phyloP scores from a whole-genome alignment of 163 green algal species.

The Coccomyxa subellipsoidea region DNA sequence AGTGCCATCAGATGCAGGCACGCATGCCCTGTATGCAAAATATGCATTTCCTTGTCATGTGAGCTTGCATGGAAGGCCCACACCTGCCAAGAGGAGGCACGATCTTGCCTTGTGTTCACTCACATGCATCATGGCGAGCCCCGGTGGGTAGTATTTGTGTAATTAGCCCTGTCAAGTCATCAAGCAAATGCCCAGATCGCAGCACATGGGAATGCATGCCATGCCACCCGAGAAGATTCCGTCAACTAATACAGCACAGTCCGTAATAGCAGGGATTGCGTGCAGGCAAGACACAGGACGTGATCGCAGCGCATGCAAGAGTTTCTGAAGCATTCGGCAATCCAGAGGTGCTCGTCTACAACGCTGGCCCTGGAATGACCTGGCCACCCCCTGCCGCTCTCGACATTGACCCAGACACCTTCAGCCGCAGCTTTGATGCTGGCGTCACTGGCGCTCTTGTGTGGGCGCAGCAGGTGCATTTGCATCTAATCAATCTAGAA shows the following conservation, averaged over 20 bases:
- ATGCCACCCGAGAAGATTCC: too few species aligned
- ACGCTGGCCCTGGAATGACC: constrained; percentile 22
- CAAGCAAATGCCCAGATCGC: too few species aligned
- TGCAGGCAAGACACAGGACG: constrained; percentile 19
- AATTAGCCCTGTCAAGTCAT: too few species aligned
- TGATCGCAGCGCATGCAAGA: constrained; percentile 12
- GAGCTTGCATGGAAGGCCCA: too few species aligned
- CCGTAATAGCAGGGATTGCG: too few species aligned
- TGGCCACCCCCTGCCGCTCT: constrained; percentile 27
- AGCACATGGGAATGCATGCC: too few species aligned
- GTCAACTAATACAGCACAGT: too few species aligned
- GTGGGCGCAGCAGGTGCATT: constrained; percentile 20
- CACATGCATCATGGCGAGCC: too few species aligned
- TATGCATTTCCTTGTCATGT: too few species aligned
- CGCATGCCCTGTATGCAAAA: not conserved
- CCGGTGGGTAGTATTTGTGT: too few species aligned
- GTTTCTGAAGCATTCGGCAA: constrained; percentile 18
- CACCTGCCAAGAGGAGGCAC: too few species aligned
- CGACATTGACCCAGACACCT: constrained; percentile 16
- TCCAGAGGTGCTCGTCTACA: constrained; percentile 31
- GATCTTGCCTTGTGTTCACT: too few species aligned
- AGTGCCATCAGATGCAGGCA: constrained; percentile 17
- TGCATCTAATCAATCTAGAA: not conserved
- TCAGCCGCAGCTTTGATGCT: constrained; percentile 1
- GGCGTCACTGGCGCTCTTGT: constrained; percentile 19